Evolutionary conservation across 768 basidiomycete genomes (phyloP), one percentile per base, ranked within the genome.

Genomic region (Zangia roseola): DNA sequence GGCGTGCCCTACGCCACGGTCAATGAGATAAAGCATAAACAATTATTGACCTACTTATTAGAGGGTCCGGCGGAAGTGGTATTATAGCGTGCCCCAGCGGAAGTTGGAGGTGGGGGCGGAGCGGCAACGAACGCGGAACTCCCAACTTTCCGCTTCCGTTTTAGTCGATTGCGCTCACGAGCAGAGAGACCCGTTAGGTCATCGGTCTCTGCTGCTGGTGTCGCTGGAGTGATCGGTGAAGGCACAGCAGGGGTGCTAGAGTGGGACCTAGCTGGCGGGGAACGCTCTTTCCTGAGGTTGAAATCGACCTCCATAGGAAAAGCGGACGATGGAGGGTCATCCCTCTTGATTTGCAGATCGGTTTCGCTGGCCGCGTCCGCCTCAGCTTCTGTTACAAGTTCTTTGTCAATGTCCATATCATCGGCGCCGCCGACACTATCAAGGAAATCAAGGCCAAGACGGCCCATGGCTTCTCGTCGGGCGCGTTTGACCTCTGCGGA

Each of bases 91-190:
- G 85, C 69, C 28, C 80, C 78, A 0, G 80, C 57, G 40, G 69
- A 61, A 57, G 84, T 80, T 21, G 83, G 75, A 2, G 87, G 85
- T 14, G 75, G 72, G 6, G 76, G 71, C 5, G 83, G 84, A 2
- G 86, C 81, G 12, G 84, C 77, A 14, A 93, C 91, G 57, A 91
- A 91, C 1, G 88, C 89, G 26, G 84, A 73, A 61, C 87, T 90
- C 4, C 91, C 94, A 4, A 79, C 78, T 61, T 94, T 97, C 47
- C 94, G 87, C 64, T 98, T 98, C 24, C 97, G 80, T 68, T 99
- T 99, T 26, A 98, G 73, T 40, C 94, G 82, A 64, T 97, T 97
- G 26, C 89, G 82, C 69, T 98, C 95, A 45, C 97, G 83, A 10
- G 93, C 92, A 26, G 94, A 97, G 38, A 98, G 72, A 6, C 78